Evolutionary conservation across 176 grass and related monocot genomes (phyloP), one percentile per base, ranked within the genome.

Genomic region (Aegilops bicornis): DNA sequence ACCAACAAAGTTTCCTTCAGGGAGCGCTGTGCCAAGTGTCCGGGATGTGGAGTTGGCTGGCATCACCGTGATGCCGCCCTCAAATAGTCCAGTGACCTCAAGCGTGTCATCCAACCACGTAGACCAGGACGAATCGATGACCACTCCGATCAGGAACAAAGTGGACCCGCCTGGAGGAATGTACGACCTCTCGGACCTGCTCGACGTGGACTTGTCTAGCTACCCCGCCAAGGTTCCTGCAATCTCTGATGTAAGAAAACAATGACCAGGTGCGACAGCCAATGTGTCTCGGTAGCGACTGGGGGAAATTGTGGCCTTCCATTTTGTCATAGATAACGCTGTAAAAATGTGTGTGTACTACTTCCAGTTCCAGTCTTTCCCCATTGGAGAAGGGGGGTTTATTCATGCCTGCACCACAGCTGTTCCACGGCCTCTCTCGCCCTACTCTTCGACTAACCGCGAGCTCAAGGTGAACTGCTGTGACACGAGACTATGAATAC

Each of bases 61-160:
- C 29, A 88, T 88, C 39, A 20, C 82, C 1, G 89, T 91, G 71
- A 69, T 91, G 63, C 22, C 89, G 63, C 22, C 89, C 62, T 62
- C 81, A 47, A 91, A 76, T 25, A 81, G 82, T 82, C 82, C 82
- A 24, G 86, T 91, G 52, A 85, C 40, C 37, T 88, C 77, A 82
- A 85, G 78, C 15, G 33, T 67, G 5, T 69, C 52, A 14, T 84
- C 81, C 10, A 89, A 80, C 65, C 92, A 90, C 56, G 83, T 84
- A 73, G 89, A 99, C 56, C 85, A 88, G 35, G 97, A 99, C 61
- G 90, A 91, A 31, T 93, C 95, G n/a, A 99, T 94, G 82, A 94
- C 94, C 17, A 96, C 97, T 47, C 90, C 93, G 64, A 90, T 96
- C 66, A 96, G 86, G 83, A 87, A 96, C 79, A 94, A 88, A 73